Base-by-base conservation (phyloP, 352 stramenopile species). In the Pythium sp. region DNA sequence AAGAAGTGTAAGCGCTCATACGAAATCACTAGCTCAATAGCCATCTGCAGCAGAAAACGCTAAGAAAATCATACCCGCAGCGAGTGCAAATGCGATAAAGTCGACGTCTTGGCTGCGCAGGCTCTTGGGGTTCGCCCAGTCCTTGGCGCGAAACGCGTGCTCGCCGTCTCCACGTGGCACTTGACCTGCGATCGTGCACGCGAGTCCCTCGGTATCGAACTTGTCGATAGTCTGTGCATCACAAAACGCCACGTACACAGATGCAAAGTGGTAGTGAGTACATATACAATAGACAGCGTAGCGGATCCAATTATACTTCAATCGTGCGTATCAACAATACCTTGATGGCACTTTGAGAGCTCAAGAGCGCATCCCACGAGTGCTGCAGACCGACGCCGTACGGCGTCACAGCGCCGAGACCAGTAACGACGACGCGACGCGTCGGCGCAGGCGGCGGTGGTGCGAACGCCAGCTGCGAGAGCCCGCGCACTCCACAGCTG, bases 391-490 rank as follows among this genome's bases (percentile, higher is more conserved):
- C 90, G 11, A 97, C 82, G 41, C 91, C 94, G 54, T 97, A 92
- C 1, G 94, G 94, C 26, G 89, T 97, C 55, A 98, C 90, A 6
- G 92, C 86, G 20, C 94, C 94, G 11, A 98, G 56, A 8, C 94
- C 94, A 34, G 94, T 98, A 18, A 98, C 90, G 5, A 98, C 94
- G 18, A 98, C 94, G 26, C 92, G 86, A 6, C 93, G 83, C 34
- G 68, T 86, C 12, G 83, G 80, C 11, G 79, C 70, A 7, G 82
- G 64, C 4, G 87, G 87, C 0, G 81, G 87, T 24, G 86, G 74
- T 12, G 60, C 61, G 66, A 94, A 94, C 57, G 83, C 80, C 54
- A 94, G 79, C 72, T 84, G 81, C 63, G 84, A 86, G 68, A 91
- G 70, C 22, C 75, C 65, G 22, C 82, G 82, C 20, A n/a, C 26